Evolutionary conservation across 2,329 filamentous ascomycete species (phyloP).

Genomic region (Trichoderma sp.): DNA sequence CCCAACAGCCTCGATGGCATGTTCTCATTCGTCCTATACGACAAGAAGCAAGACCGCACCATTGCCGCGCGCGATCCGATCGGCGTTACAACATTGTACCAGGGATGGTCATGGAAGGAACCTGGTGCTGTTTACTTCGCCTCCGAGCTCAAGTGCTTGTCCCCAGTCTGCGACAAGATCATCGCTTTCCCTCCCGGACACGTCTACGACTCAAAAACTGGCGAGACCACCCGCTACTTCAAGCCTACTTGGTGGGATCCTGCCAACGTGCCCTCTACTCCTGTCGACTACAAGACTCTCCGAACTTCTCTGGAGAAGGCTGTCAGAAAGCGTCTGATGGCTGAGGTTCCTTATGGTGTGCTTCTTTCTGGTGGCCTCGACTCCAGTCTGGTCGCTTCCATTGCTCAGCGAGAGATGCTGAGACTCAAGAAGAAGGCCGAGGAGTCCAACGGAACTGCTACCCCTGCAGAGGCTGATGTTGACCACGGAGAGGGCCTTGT

Average conservation of each 20-base stretch:
- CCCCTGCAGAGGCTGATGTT: constrained; percentile 49
- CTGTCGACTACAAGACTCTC: constrained; percentile 81
- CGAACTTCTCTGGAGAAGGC: constrained; percentile 84
- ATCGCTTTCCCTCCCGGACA: constrained; percentile 93
- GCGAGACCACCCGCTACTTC: constrained; percentile 84
- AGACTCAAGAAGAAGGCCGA: constrained; percentile 70
- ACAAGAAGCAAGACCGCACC: constrained; percentile 90
- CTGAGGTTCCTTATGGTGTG: constrained; percentile 96
- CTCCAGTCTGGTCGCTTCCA: constrained; percentile 91
- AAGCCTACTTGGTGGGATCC: constrained; percentile 92
- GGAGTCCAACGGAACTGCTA: constrained; percentile 49
- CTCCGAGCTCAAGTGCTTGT: constrained; percentile 92
- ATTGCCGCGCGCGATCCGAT: constrained; percentile 96
- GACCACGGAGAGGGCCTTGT: constrained; percentile 75
- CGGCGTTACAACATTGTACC: constrained; percentile 95
- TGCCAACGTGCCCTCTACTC: constrained; percentile 73
- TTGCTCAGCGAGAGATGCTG: constrained; percentile 90
- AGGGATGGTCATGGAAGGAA: constrained; percentile 84
- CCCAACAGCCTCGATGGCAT: constrained; percentile 96
- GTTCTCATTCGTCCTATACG: constrained; percentile 99
- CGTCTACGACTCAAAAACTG: constrained; percentile 92
- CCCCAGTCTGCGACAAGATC: constrained; percentile 94
- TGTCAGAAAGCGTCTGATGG: constrained; percentile 96
- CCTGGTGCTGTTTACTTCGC: constrained; percentile 91
- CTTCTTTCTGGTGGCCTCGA: constrained; percentile 93